phyloP scores from a whole-genome alignment of 139 green algal genomes.

The Spirogloea muscicola region DNA sequence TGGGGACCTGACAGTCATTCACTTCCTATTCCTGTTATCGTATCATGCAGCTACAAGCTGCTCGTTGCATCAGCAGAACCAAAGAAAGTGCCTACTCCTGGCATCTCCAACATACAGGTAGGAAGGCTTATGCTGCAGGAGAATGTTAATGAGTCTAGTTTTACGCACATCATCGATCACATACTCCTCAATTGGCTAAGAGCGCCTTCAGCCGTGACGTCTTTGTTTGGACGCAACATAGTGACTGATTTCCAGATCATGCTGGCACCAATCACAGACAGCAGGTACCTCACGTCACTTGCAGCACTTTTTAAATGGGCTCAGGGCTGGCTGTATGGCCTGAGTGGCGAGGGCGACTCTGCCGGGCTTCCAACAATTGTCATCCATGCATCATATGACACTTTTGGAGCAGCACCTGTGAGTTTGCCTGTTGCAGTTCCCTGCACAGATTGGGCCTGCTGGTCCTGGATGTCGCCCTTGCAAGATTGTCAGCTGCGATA shows the following conservation, averaged over 20 bases:
- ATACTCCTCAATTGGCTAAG: no score
- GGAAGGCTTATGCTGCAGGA: background rate
- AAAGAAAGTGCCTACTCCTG: constrained; percentile 20
- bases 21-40: no score
- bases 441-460: background rate
- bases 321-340: constrained; percentile 23
- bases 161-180: no score
- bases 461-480: background rate
- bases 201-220: background rate
- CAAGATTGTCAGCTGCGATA: no score
- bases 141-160: background rate
- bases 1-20: no score
- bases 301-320: background rate
- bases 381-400: constrained; percentile 42
- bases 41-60: constrained; percentile 46
- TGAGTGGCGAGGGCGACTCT: constrained; percentile 5
- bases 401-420: constrained; percentile 39
- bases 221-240: background rate
- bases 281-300: no score
- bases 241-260: background rate
- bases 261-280: no score
- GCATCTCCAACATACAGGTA: constrained; percentile 28
- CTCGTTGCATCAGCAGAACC: constrained; percentile 24
- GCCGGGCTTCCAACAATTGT: constrained; percentile 33
- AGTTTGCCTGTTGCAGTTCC: background rate